A percentile compares a stretch with the other conserved stretches of the same genome.
phyloP scores from a whole-genome alignment of 805 yeast species.

The Cyberlindnera maritima region DNA sequence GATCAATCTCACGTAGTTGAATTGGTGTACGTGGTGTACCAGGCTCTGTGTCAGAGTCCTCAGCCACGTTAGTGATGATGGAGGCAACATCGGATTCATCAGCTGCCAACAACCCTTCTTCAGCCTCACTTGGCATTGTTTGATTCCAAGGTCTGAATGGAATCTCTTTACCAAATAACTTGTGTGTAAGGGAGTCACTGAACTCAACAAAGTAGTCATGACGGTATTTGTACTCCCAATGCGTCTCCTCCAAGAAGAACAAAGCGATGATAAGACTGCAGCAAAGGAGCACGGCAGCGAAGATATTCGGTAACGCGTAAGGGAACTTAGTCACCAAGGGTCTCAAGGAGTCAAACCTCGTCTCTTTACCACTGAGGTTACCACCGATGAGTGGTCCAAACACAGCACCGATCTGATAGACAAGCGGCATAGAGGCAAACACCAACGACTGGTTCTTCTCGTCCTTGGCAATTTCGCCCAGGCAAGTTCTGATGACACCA shows the following conservation, averaged over 20 bases:
- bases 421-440: constrained; percentile 20
- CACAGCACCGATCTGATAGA: constrained; percentile 17
- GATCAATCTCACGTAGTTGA: neutral
- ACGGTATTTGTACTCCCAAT: constrained; percentile 17
- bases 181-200: constrained; percentile 8
- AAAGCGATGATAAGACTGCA: constrained; percentile 10
- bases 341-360: constrained; percentile 12
- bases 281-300: constrained; percentile 7
- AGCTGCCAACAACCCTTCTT: constrained; percentile 2
- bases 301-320: constrained; percentile 19
- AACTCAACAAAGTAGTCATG: constrained; percentile 17
- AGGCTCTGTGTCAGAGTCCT: neutral
- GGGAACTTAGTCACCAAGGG: constrained; percentile 12
- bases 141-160: constrained; percentile 12
- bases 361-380: constrained; percentile 12
- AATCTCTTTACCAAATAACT: constrained; percentile 3
- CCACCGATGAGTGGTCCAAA: constrained; percentile 22
- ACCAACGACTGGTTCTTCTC: constrained; percentile 21
- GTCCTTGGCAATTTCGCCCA: constrained; percentile 19
- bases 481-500: constrained; percentile 18
- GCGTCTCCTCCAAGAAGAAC: constrained; percentile 21
- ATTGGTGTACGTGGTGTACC: constrained; percentile 2
- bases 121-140: neutral
- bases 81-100: constrained; percentile 2
- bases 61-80: neutral